Evolutionary conservation across 306 rosid genomes (phyloP).

Genomic region (Cucurbita maxima): DNA sequence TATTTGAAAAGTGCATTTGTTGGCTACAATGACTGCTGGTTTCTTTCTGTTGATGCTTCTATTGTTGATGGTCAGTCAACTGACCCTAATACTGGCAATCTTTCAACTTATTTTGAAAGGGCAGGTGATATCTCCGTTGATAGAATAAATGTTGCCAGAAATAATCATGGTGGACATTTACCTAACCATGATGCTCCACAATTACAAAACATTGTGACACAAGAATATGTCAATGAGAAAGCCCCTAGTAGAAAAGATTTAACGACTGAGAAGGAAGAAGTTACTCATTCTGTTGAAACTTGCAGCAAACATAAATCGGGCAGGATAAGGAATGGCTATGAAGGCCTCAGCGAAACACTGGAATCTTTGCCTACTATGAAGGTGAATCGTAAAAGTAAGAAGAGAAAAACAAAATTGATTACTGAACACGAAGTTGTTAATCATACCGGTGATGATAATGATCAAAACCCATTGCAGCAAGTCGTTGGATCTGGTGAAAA

Average conservation of each 20-base stretch:
- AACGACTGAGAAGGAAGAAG: neutral
- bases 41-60: slow-evolving; percentile 26
- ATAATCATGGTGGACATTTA: neutral
- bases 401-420: neutral
- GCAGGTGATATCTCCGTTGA: neutral
- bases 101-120: slow-evolving; percentile 4
- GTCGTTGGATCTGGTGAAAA: slow-evolving; percentile 10
- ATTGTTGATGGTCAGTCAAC: neutral
- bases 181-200: neutral
- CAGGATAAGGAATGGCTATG: neutral
- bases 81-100: slow-evolving; percentile 2
- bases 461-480: slow-evolving; percentile 11
- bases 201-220: neutral
- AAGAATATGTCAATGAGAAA: slow-evolving; percentile 1
- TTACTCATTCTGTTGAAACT: neutral
- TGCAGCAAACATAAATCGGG: neutral
- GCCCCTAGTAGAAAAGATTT: slow-evolving; percentile 2
- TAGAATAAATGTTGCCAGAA: neutral
- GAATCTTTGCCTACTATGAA: slow-evolving; percentile 1
- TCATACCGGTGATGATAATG: slow-evolving; percentile 8
- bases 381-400: neutral
- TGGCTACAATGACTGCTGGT: slow-evolving; percentile 12
- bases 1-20: slow-evolving; percentile 16
- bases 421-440: neutral
- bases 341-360: neutral